Percentiles rank a stretch among this genome's conserved stretches.
phyloP scores from a whole-genome alignment of 257 asterid genomes.

The Anisodus tanguticus region DNA sequence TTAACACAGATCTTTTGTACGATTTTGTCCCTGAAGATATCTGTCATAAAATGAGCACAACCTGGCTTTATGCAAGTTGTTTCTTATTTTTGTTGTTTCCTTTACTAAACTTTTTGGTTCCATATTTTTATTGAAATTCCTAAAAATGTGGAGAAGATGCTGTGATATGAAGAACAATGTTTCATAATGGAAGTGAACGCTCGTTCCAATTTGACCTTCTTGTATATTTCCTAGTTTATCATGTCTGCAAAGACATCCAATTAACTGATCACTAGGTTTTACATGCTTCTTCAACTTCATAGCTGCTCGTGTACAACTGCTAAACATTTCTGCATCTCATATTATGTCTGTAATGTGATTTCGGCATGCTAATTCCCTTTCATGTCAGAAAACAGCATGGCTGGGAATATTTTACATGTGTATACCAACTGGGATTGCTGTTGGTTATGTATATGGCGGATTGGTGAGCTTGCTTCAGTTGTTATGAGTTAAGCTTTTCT shows the following conservation, averaged over 20 bases:
- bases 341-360: slow-evolving; percentile 22
- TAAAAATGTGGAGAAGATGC: background rate
- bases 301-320: slow-evolving; percentile 9
- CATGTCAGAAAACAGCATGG: slow-evolving; percentile 84
- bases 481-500: slow-evolving; percentile 23
- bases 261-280: background rate
- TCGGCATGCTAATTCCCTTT: slow-evolving; percentile 20
- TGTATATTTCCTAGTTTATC: slow-evolving; percentile 14
- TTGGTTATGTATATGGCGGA: slow-evolving; percentile 98
- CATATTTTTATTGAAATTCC: slow-evolving; percentile 15
- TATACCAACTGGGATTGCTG: slow-evolving; percentile 85
- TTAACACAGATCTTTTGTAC: background rate
- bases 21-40: slow-evolving; percentile 2
- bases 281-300: slow-evolving; percentile 22
- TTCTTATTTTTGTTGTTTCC: background rate
- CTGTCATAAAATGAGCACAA: slow-evolving; percentile 11
- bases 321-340: background rate
- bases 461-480: slow-evolving; percentile 52
- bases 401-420: slow-evolving; percentile 98
- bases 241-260: background rate
- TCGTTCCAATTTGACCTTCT: background rate
- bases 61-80: slow-evolving; percentile 24
- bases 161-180: background rate
- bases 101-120: slow-evolving; percentile 5
- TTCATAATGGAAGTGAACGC: slow-evolving; percentile 5